phyloP scores from a whole-genome alignment of 129 eudicot species.

The Lactuca saligna region DNA sequence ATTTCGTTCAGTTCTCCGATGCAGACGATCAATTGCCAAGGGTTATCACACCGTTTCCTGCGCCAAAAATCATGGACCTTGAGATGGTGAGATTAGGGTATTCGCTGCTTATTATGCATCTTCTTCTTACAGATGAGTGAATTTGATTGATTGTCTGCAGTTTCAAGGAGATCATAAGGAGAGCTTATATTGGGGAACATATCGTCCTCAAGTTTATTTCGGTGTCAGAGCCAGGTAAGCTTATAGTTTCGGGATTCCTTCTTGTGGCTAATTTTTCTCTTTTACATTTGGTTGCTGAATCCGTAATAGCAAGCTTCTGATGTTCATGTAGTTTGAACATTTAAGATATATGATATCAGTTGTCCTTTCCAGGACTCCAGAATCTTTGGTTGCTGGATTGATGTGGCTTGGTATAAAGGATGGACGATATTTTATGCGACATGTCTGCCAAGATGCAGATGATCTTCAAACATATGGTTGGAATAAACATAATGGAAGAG shows the following conservation, averaged over 20 bases:
- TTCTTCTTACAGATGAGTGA: conserved; percentile 1
- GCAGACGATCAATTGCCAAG: conserved; percentile 48
- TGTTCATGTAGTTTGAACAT: neutral
- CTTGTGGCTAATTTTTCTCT: neutral
- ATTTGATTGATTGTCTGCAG: conserved; percentile 42
- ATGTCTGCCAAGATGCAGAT: conserved; percentile 88
- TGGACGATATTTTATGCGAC: conserved; percentile 75
- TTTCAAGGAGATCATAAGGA: conserved; percentile 99
- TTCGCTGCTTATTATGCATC: neutral
- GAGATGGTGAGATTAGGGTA: conserved; percentile 56
- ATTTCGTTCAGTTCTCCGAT: conserved; percentile 34
- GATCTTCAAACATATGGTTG: conserved; percentile 88
- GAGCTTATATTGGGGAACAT: conserved; percentile 98
- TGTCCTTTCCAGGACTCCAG: conserved; percentile 66
- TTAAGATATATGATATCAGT: conserved; percentile 19
- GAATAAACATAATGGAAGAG: conserved; percentile 93
- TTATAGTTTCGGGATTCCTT: neutral
- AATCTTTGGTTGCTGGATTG: conserved; percentile 82
- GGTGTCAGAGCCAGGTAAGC: conserved; percentile 85
- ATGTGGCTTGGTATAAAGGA: conserved; percentile 97
- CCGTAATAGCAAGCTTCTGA: neutral
- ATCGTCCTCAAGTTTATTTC: conserved; percentile 85
- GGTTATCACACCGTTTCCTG: conserved; percentile 87
- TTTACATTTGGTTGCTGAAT: conserved; percentile 1
- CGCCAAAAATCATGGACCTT: conserved; percentile 94